Base-by-base conservation (phyloP, 805 yeast species). In the Metschnikowia bowlesiae region DNA sequence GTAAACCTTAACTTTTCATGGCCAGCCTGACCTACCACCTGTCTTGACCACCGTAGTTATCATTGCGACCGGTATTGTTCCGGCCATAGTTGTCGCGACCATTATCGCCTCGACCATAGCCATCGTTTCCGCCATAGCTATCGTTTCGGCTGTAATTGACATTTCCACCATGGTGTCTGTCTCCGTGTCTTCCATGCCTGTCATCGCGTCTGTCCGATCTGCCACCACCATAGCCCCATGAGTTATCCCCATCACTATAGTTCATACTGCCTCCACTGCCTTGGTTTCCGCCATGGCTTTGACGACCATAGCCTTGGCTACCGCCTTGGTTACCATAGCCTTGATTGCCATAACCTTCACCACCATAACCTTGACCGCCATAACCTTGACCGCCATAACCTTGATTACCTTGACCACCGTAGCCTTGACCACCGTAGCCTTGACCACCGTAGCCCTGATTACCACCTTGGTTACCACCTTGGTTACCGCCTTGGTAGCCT, bases 1-100 rank as follows among this genome's bases (percentile, higher is more conserved):
- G 10, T 8, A 30, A 30, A 30, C 32, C 32, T 30, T 30, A 8
- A 30, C 7, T 30, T 10, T 30, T 10, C 4, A 30, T 8, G 8
- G 8, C 10, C 10, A 2, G 8, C 26, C 26, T 6, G 13, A 29
- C n/a, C 33, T 44, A 50, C 53, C 53, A 50, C 42, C 53, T 50
- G 8, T 51, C 49, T 29, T 36, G 50, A 34, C 50, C 52, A 33
- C 50, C 57, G 30, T 42, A 36, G 45, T 43, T 39, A 47, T 43
- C 44, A 18, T 22, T 40, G 33, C 48, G 47, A 18, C 53, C 52
- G 10, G 32, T 4, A 22, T 22, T 22, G 22, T 22, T 22, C 22
- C 22, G 22, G 22, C 22, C 22, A 22, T 22, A 22, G 5, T 22
- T 22, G 22, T 22, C 22, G 5, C 22, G 22, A 22, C 22, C 22